These are phyloP conservation scores for Flaveria sonorensis DNA, from an alignment of 129 eudicot genomes.

Conservation along the genomic window DNA sequence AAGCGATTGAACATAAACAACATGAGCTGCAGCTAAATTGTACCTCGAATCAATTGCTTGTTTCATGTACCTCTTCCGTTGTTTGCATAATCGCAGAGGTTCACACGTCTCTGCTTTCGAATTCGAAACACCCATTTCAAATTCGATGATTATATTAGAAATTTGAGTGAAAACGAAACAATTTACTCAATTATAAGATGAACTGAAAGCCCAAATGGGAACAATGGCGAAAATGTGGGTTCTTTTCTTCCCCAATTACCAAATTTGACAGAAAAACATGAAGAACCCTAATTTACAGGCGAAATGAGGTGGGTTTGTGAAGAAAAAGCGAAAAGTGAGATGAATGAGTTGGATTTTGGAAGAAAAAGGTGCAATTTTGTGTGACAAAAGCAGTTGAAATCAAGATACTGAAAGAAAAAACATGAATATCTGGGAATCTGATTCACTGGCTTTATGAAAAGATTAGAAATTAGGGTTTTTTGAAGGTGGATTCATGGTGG, in stretches of 20 bases:
- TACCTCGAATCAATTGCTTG: constrained; percentile 87
- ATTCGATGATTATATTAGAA: neutral
- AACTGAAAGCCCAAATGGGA: neutral
- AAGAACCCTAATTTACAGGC: neutral
- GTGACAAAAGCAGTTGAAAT: neutral
- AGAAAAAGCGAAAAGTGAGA: no score
- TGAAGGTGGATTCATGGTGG: constrained; percentile 21
- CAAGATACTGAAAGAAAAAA: neutral
- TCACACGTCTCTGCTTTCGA: constrained; percentile 67
- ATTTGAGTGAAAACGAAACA: neutral
- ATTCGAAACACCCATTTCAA: constrained; percentile 62
- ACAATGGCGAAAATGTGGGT: neutral
- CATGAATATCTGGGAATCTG: constrained; percentile 19
- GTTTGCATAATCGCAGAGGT: constrained; percentile 74
- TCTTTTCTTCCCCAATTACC: neutral
- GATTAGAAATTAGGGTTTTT: constrained; percentile 2
- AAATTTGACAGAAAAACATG: neutral
- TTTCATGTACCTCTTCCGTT: constrained; percentile 63
- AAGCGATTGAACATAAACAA: constrained; percentile 70
- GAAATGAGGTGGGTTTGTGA: constrained; percentile 7
- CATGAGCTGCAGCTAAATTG: constrained; percentile 83
- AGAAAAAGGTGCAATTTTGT: no score
- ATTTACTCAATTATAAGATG: neutral
- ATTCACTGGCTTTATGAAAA: constrained; percentile 19
- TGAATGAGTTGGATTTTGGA: no score